Conservation (phyloP, 1,284 basidiomycete species). For the Trichosporon sp. region DNA sequence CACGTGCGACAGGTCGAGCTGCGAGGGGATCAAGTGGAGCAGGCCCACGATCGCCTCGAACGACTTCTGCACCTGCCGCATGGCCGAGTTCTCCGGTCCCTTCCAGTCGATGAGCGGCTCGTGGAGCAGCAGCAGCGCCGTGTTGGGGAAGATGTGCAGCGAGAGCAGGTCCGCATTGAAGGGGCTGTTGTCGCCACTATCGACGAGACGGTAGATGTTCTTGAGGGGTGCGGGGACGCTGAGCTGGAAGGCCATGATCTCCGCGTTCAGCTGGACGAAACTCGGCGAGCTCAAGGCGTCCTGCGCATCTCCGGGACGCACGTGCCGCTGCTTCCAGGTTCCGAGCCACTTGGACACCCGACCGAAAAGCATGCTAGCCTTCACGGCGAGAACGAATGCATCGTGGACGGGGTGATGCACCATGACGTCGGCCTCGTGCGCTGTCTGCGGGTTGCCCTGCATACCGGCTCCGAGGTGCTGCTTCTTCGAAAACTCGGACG, state of each 20-base stretch:
- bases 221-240: slow-evolving; percentile 25
- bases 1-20: slow-evolving; percentile 34
- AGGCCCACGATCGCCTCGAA: slow-evolving; percentile 32
- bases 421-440: slow-evolving; percentile 25
- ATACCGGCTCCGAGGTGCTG: slow-evolving; percentile 9
- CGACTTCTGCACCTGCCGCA: slow-evolving; percentile 21
- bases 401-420: slow-evolving; percentile 35
- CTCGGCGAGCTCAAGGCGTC: slow-evolving; percentile 18
- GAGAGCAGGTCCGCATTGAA: slow-evolving; percentile 32
- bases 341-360: slow-evolving; percentile 27
- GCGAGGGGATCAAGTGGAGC: slow-evolving; percentile 39
- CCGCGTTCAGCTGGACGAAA: slow-evolving; percentile 24
- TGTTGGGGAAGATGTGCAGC: slow-evolving; percentile 37
- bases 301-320: slow-evolving; percentile 25
- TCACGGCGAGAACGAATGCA: slow-evolving; percentile 34
- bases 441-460: slow-evolving; percentile 32
- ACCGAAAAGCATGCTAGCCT: slow-evolving; percentile 28
- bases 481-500: slow-evolving; percentile 20
- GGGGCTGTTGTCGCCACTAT: slow-evolving; percentile 10
- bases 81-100: slow-evolving; percentile 11
- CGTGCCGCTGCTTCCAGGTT: slow-evolving; percentile 36
- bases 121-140: slow-evolving; percentile 29
- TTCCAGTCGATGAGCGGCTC: slow-evolving; percentile 36
- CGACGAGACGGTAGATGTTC: slow-evolving; percentile 28
- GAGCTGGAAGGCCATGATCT: slow-evolving; percentile 33